A percentile compares a stretch with the other conserved stretches of the same genome.
Evolutionary conservation across 352 stramenopile species (phyloP).

Genomic region (Plasmopara muralis): DNA sequence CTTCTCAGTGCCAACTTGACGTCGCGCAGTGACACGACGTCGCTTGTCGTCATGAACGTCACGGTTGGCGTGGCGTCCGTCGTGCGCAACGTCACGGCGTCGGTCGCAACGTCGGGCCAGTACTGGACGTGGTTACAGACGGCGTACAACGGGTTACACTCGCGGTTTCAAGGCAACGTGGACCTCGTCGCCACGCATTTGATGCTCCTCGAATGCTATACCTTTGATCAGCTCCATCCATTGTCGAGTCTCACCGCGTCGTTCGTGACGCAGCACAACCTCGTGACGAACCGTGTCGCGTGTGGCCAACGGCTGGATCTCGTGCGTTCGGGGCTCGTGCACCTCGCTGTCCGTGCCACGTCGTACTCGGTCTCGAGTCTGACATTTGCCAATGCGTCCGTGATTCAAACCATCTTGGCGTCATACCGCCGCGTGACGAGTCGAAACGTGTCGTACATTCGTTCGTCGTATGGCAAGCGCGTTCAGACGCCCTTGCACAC

Average conservation of each 20-base stretch:
- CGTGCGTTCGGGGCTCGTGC: constrained; percentile 36
- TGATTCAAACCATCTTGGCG: constrained; percentile 36
- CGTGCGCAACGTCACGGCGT: constrained; percentile 33
- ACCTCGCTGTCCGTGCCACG: constrained; percentile 33
- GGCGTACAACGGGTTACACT: constrained; percentile 47
- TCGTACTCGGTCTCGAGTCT: constrained; percentile 42
- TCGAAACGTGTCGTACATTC: constrained; percentile 28
- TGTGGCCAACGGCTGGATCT: constrained; percentile 49
- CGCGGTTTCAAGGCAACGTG: constrained; percentile 54
- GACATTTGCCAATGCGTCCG: constrained; percentile 35
- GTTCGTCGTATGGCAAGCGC: constrained; percentile 30
- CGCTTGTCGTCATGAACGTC: constrained; percentile 34
- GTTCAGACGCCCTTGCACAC: constrained; percentile 26
- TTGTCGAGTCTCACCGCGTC: constrained; percentile 37
- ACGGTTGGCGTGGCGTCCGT: constrained; percentile 33
- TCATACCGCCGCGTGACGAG: constrained; percentile 33
- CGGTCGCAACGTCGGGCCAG: constrained; percentile 40
- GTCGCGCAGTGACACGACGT: not conserved
- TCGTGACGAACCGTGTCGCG: constrained; percentile 38
- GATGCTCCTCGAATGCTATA: constrained; percentile 54
- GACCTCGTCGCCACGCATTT: constrained; percentile 53
- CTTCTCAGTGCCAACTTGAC: constrained; percentile 39
- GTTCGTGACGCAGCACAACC: constrained; percentile 49
- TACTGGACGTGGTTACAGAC: constrained; percentile 64
- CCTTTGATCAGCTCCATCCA: constrained; percentile 48